Evolutionary conservation across 441 rosid species (phyloP).

Genomic region (Brassica balearica): DNA sequence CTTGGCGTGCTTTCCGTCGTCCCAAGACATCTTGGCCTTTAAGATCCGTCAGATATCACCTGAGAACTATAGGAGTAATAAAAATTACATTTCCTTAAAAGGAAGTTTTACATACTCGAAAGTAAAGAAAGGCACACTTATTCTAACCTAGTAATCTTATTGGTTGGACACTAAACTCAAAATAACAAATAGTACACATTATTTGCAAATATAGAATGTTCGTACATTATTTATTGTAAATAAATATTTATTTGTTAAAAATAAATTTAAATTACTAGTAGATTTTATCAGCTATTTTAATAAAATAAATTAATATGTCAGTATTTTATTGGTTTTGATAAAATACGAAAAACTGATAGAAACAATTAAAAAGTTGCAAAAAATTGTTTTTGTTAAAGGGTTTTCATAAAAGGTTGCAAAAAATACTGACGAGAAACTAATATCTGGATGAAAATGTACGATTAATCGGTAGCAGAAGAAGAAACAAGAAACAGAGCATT

Average conservation of each 20-base stretch:
- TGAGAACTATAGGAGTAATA: not conserved
- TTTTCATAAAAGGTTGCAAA: not conserved
- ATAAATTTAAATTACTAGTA: not conserved
- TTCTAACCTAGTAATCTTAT: not conserved
- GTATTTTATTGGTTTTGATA: not conserved
- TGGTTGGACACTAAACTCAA: not conserved
- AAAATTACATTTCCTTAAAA: not conserved
- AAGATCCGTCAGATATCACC: not conserved
- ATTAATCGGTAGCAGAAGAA: not conserved
- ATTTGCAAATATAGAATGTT: not conserved
- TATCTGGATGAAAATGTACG: not conserved
- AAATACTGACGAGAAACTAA: not conserved
- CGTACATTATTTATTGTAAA: not conserved
- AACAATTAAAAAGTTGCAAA: not conserved
- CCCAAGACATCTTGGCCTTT: conserved; percentile 38
- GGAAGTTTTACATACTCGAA: not conserved
- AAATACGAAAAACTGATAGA: not conserved
- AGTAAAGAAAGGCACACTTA: not conserved
- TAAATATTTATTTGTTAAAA: not conserved
- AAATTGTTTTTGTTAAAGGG: no score
- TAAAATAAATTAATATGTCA: not conserved
- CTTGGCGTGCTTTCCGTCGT: conserved; percentile 41
- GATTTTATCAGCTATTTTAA: not conserved
- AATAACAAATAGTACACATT: not conserved
- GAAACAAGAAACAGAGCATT: not conserved